Base-by-base conservation (phyloP, 345 rosid species). In the Firmiana major region DNA sequence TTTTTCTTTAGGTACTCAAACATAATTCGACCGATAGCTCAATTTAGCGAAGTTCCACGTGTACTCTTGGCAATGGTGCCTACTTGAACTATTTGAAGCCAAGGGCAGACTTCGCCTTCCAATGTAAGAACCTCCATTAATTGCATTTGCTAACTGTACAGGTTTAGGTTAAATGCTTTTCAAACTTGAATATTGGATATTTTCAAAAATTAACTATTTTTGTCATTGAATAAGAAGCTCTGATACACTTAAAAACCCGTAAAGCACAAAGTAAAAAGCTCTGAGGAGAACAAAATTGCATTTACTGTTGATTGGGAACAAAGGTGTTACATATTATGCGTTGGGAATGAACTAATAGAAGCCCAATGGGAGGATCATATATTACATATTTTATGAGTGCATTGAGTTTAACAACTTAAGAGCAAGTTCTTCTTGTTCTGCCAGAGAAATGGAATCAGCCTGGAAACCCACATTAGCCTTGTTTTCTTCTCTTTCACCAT, bases 371-470 rank as follows among this genome's bases (percentile, higher is more conserved):
- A 70, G 24, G 10, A 46, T 45, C 72, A 36, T 46, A 21, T 43
- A 31, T 11, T 63, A 40, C 26, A 19, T 26, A 19, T 59, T 59
- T 77, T 77, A 81, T 0, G 79, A 86, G 70, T 89, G 85, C 90
- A 90, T 87, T 8, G 92, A 87, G 72, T 79, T 81, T 67, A 93
- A 83, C 73, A 94, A 77, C 83, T 88, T 88, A 53, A 95, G 93
- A 64, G 96, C 99, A 78, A 92, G 81, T 77, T 88, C 93, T 87
- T 95, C 98, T 83, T 90, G 99, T 49, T 93, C 97, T 31, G 87
- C 89, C 70, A 91, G 11, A 63, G 97, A 87, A 59, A 88, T 31
- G 0, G 98, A 72, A 49, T 93, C 91, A 4, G 83, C 78, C 10
- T 83, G 77, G 65, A 79, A 11, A 64, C 73, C 85, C 1, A 73